These are phyloP conservation scores for Mycotypha africana DNA, from an alignment of 371 early-diverging fungal genomes.

Conservation along the genomic window DNA sequence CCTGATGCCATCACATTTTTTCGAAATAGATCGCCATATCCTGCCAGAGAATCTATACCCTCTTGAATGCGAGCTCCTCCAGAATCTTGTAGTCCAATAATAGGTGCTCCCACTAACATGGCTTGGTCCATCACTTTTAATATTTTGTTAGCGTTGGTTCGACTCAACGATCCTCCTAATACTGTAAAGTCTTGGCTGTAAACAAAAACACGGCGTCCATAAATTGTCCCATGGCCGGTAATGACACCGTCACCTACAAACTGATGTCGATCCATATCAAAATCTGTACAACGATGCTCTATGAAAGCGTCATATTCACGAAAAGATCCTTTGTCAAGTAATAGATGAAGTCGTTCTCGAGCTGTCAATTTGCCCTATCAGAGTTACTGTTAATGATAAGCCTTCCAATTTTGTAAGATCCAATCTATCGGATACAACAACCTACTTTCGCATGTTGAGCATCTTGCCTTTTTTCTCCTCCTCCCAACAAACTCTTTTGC, in stretches of 20 bases:
- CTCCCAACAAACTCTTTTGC: conserved; percentile 71
- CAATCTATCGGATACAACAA: no score
- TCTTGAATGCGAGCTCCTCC: conserved; percentile 98
- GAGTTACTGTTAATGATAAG: no score
- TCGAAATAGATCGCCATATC: conserved; percentile 96
- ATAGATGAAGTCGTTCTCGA: conserved; percentile 84
- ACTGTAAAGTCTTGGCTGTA: conserved; percentile 95
- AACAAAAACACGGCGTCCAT: conserved; percentile 88
- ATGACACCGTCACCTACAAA: conserved; percentile 95
- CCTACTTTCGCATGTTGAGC: conserved; percentile 88
- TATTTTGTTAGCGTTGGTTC: conserved; percentile 90
- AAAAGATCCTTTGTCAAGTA: conserved; percentile 85
- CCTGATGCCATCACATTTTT: conserved; percentile 92
- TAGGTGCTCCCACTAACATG: conserved; percentile 88
- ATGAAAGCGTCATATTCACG: conserved; percentile 94
- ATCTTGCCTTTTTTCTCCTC: conserved; percentile 77
- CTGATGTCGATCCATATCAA: conserved; percentile 85
- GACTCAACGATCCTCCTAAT: conserved; percentile 87
- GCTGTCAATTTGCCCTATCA: conserved; percentile 96
- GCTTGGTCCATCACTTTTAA: conserved; percentile 97
- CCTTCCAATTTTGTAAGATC: no score
- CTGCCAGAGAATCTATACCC: conserved; percentile 94
- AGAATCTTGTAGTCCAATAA: conserved; percentile 94
- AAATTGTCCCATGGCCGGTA: conserved; percentile 91
- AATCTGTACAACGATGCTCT: conserved; percentile 92